Percentiles rank a stretch among this genome's conserved stretches.
Evolutionary conservation across 495 filamentous ascomycete genomes (phyloP).

Genomic region (Penicillium malachiteum): DNA sequence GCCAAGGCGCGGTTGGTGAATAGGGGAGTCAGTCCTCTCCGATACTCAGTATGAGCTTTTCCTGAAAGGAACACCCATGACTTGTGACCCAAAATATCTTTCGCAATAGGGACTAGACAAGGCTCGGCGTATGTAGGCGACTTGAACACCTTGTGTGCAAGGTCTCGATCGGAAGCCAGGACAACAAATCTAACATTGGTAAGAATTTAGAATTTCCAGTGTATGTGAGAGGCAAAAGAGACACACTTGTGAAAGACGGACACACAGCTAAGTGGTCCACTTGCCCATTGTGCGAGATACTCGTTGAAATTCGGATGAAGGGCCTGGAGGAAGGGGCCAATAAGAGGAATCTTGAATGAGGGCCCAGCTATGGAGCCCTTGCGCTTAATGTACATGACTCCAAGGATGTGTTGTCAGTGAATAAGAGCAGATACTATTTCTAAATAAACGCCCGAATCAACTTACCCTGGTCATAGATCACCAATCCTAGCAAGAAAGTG

Average conservation of each 20-base stretch:
- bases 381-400: slow-evolving; percentile 75
- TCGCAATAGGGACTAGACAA: slow-evolving; percentile 86
- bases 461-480: slow-evolving; percentile 38
- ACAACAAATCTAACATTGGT: slow-evolving; percentile 73
- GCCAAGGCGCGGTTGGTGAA: slow-evolving; percentile 87
- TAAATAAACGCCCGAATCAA: neutral
- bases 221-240: neutral
- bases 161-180: slow-evolving; percentile 86
- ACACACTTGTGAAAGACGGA: slow-evolving; percentile 94
- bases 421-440: too few relatives aligned
- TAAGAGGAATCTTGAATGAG: slow-evolving; percentile 78
- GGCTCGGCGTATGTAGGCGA: slow-evolving; percentile 84
- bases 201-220: neutral
- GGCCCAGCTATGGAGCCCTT: slow-evolving; percentile 84
- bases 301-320: slow-evolving; percentile 80
- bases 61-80: slow-evolving; percentile 97
- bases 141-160: slow-evolving; percentile 92
- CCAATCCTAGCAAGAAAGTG: slow-evolving; percentile 20
- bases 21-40: slow-evolving; percentile 83
- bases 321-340: slow-evolving; percentile 86
- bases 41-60: slow-evolving; percentile 85
- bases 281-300: slow-evolving; percentile 82
- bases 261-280: slow-evolving; percentile 84
- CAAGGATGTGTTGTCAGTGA: neutral
- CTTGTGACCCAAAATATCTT: slow-evolving; percentile 79